Percentiles rank a stretch among this genome's conserved stretches.
Evolutionary conservation across 2,329 filamentous ascomycete genomes (phyloP).

Genomic region (Nannizziopsis barbatae): DNA sequence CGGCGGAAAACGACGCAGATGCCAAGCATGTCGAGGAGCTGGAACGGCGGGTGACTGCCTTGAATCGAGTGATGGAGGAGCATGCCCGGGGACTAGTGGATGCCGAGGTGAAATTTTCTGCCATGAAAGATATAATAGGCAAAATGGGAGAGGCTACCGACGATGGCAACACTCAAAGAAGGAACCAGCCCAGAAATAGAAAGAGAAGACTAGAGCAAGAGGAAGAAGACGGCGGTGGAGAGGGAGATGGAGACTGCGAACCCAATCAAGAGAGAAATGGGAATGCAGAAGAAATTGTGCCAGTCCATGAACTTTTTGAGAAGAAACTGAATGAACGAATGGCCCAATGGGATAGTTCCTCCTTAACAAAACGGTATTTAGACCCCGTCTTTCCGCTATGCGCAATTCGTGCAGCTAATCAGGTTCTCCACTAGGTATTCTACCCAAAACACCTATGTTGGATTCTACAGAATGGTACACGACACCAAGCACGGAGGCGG

Average conservation of each 20-base stretch:
- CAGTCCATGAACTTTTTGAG: conserved; percentile 28
- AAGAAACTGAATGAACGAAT: conserved; percentile 27
- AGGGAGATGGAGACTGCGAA: conserved; percentile 28
- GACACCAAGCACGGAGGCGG: conserved; percentile 44
- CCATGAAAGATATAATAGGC: conserved; percentile 35
- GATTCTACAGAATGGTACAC: conserved; percentile 52
- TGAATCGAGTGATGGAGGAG: conserved; percentile 48
- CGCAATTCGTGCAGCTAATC: background rate
- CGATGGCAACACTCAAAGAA: conserved; percentile 20
- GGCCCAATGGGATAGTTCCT: conserved; percentile 28
- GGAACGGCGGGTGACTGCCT: conserved; percentile 38
- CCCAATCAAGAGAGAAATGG: conserved; percentile 35
- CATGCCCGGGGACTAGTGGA: conserved; percentile 50
- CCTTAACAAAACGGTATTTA: conserved; percentile 33
- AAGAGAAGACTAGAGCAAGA: conserved; percentile 26
- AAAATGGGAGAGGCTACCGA: conserved; percentile 32
- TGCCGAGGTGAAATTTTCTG: conserved; percentile 38
- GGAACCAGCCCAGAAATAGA: conserved; percentile 23
- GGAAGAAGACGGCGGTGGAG: conserved; percentile 18
- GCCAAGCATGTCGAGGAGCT: conserved; percentile 34
- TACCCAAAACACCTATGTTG: conserved; percentile 48
- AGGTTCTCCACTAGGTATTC: conserved; percentile 38
- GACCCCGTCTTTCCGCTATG: background rate
- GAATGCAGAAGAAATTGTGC: conserved; percentile 31
- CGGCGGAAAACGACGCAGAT: conserved; percentile 22